Base-by-base conservation (phyloP, 139 green algal genomes). In the Micractinium conductrix region DNA sequence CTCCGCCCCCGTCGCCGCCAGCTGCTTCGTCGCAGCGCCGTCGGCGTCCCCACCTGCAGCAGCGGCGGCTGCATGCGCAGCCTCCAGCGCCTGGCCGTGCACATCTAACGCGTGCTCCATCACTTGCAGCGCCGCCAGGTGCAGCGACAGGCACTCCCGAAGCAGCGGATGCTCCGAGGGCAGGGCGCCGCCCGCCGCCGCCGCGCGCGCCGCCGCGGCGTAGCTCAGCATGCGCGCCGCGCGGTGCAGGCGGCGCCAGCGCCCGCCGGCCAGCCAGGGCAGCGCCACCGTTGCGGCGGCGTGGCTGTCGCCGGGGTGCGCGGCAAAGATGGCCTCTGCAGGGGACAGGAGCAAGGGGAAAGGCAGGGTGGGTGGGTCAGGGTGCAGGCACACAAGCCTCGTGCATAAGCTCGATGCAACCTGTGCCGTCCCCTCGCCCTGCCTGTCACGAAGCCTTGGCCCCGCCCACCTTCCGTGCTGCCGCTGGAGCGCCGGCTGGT, bases 111-210 rank as follows among this genome's bases (percentile, higher is more conserved):
- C 78, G 28, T 50, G 74, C 33, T 87, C 48, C 62, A 88, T 75
- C 69, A 88, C 60, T 84, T 92, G 90, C 84, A 81, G 70, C 16
- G 87, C 70, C 33, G 79, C 82, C 76, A 90, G 84, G 78, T 84
- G 78, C 62, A 90, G 69, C 38, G 83, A 78, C 67, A 88, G 48
- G 37, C 79, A 68, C 63, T 89, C 43, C 24, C 33, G 5, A 22
- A 71, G 35, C 35, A 79, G 14, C 79, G 84, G 78, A 19, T 72
- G 50, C 60, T 63, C 65, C 42, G 44, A 45, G 22, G 33, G n/a
- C 37, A 42, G 50, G 1, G 30, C 37, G 9, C 38, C 24, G 0
- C 38, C 75, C 8, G 35, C 35, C 8, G 45, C 50, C 50, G 50
- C 53, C 69, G 58, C 65, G 63, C 67, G 58, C 26, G 50, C 70